Evolutionary conservation across 164 flowering plant species (phyloP).

Genomic region (Magnolia kwangsiensis): DNA sequence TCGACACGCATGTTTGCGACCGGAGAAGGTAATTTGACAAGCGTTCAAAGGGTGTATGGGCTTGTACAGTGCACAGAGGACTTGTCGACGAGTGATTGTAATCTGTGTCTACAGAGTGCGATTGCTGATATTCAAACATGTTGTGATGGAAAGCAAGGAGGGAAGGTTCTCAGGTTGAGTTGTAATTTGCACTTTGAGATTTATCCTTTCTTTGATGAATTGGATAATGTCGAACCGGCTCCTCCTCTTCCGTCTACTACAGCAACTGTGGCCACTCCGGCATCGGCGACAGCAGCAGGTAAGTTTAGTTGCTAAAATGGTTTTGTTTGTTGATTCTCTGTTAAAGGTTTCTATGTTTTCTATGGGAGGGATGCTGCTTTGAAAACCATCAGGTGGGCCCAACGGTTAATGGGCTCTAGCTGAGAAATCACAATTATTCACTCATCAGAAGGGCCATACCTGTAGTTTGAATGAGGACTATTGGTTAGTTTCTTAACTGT

Average conservation of each 20-base stretch:
- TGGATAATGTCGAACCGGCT: neutral
- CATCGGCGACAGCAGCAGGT: neutral
- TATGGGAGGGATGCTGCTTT: too few species aligned
- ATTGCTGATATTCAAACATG: constrained; percentile 34
- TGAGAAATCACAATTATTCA: too few species aligned
- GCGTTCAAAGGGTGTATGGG: constrained; percentile 30
- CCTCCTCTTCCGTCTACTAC: neutral
- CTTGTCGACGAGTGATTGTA: constrained; percentile 29
- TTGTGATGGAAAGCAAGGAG: constrained; percentile 50
- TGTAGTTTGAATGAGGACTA: too few species aligned
- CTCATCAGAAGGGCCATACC: too few species aligned
- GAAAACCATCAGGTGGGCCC: too few species aligned
- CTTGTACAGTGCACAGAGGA: constrained; percentile 52
- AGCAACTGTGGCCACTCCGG: neutral
- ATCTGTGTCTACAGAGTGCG: constrained; percentile 40
- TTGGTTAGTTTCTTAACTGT: too few species aligned
- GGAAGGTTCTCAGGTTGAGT: constrained; percentile 45
- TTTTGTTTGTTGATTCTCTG: too few species aligned
- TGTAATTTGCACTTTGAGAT: constrained; percentile 53
- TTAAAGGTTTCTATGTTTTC: too few species aligned
- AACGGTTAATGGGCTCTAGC: too few species aligned
- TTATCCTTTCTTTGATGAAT: constrained; percentile 29
- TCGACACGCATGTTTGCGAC: constrained; percentile 26
- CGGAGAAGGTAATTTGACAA: constrained; percentile 21
- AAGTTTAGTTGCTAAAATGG: neutral